phyloP scores from a whole-genome alignment of 768 basidiomycete genomes.

The Naganishia vishniacii region DNA sequence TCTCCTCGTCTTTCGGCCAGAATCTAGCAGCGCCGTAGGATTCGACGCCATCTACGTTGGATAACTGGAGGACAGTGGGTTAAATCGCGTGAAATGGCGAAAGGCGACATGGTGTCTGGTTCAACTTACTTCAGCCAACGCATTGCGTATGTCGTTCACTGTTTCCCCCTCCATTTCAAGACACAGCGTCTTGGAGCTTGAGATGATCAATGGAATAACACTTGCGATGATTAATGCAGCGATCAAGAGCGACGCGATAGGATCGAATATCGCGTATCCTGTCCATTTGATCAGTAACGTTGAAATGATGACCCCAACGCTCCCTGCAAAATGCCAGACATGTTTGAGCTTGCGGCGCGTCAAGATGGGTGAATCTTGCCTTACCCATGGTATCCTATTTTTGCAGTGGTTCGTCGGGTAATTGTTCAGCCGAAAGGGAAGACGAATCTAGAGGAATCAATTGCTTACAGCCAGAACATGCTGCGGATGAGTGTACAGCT shows the following conservation, averaged over 20 bases:
- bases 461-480: constrained; percentile 84
- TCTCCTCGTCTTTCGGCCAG: constrained; percentile 89
- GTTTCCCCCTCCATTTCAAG: constrained; percentile 66
- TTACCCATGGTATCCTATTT: constrained; percentile 26
- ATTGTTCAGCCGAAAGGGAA: too few species aligned
- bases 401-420: too few species aligned
- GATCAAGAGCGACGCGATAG: constrained; percentile 94
- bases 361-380: neutral
- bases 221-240: constrained; percentile 90
- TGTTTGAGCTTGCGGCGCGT: constrained; percentile 5
- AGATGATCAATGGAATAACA: constrained; percentile 89
- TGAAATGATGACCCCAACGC: constrained; percentile 95
- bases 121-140: constrained; percentile 49
- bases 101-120: neutral
- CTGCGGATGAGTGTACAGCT: constrained; percentile 23
- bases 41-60: constrained; percentile 68
- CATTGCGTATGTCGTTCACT: constrained; percentile 50
- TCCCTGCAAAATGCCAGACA: constrained; percentile 54
- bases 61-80: constrained; percentile 54
- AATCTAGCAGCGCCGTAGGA: constrained; percentile 78
- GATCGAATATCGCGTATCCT: constrained; percentile 98
- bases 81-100: constrained; percentile 19
- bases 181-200: constrained; percentile 80
- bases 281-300: constrained; percentile 91
- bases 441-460: too few species aligned